These are phyloP conservation scores for Arabidopsis lyrata DNA, from an alignment of 441 rosid species.

Conservation along the genomic window DNA sequence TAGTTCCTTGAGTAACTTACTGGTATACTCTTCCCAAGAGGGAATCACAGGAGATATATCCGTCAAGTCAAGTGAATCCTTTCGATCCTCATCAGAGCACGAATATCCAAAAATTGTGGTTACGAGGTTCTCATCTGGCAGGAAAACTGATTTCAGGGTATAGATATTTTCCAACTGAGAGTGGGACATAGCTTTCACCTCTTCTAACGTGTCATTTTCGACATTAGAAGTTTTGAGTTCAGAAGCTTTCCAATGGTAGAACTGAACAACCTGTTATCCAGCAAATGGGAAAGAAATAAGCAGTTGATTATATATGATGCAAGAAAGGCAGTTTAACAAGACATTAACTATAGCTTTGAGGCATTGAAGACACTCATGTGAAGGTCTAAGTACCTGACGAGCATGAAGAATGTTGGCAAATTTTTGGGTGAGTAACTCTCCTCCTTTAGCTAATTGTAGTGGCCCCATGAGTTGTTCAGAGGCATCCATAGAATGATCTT, in stretches of 20 bases:
- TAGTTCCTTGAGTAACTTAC: constrained; percentile 52
- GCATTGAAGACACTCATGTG: background rate
- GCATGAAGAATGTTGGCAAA: constrained; percentile 76
- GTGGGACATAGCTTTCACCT: constrained; percentile 45
- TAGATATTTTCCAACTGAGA: constrained; percentile 52
- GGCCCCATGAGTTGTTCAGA: constrained; percentile 58
- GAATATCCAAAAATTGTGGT: constrained; percentile 42
- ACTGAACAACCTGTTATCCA: constrained; percentile 64
- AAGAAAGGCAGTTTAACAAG: background rate
- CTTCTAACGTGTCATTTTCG: constrained; percentile 37
- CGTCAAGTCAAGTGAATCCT: constrained; percentile 48
- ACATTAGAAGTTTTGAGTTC: constrained; percentile 35
- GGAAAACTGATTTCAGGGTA: constrained; percentile 48
- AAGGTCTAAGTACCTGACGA: constrained; percentile 67
- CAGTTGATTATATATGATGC: constrained; percentile 5
- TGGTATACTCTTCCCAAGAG: constrained; percentile 58
- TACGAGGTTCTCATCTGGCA: constrained; percentile 51
- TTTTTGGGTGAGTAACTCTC: constrained; percentile 51
- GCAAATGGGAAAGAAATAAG: constrained; percentile 9
- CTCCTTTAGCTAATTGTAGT: constrained; percentile 64
- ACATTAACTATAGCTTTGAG: background rate
- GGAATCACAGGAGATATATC: constrained; percentile 51
- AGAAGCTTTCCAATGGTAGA: constrained; percentile 62
- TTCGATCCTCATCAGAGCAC: background rate
- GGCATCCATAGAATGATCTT: constrained; percentile 41